Conservation (phyloP, 495 filamentous ascomycete species). For the Pseudoneurospora amorphoporcata region DNA sequence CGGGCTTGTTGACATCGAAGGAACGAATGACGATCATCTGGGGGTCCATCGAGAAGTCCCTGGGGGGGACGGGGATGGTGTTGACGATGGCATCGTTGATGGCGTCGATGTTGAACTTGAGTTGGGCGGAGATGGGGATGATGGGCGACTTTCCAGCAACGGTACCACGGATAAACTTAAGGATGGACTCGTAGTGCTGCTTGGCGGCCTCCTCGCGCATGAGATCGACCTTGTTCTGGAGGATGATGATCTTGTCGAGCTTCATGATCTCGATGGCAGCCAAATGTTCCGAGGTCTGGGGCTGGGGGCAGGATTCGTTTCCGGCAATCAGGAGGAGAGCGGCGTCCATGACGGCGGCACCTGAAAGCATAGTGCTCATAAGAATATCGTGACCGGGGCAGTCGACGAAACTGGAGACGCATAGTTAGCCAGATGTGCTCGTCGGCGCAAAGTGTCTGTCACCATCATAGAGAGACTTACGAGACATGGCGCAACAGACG, state of each 20-base stretch:
- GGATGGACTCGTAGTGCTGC: conserved; percentile 87
- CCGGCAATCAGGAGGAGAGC: conserved; percentile 93
- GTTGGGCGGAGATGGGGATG: conserved; percentile 94
- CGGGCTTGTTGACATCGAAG: conserved; percentile 99
- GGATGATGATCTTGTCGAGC: conserved; percentile 93
- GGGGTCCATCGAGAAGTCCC: conserved; percentile 81
- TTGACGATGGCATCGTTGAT: conserved; percentile 89
- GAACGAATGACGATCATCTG: conserved; percentile 99
- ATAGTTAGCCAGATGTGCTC: conserved; percentile 2
- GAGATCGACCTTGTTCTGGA: conserved; percentile 98
- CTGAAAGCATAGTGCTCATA: conserved; percentile 99
- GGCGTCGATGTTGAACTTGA: conserved; percentile 99
- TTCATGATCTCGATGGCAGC: conserved; percentile 99
- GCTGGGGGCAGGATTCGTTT: conserved; percentile 97
- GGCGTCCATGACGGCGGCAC: conserved; percentile 98
- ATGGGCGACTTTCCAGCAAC: conserved; percentile 93
- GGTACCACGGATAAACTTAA: conserved; percentile 96
- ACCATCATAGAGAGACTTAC: conserved; percentile 38
- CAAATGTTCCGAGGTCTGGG: conserved; percentile 97
- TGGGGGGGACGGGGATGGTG: conserved; percentile 79
- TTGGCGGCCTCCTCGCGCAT: conserved; percentile 90
- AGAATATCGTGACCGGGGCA: conserved; percentile 99
- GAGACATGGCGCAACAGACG: conserved; percentile 77
- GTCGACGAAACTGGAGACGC: conserved; percentile 68
- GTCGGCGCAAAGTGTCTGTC: neutral